phyloP scores from a whole-genome alignment of 2,329 filamentous ascomycete species.

The Nothophaeocryptopus gaeumannii region DNA sequence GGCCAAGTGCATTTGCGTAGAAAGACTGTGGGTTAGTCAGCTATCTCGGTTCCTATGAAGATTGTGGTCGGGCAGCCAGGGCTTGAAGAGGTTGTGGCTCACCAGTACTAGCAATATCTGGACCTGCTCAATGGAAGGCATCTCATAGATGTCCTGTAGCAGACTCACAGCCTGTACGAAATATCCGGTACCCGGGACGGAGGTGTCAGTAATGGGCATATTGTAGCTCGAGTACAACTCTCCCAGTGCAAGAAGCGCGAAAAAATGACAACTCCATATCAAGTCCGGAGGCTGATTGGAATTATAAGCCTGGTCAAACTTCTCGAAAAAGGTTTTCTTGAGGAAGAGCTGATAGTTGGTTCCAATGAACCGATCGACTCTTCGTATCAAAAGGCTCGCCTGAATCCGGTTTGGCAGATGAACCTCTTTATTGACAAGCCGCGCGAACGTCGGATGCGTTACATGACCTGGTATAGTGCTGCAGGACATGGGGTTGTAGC shows the following conservation, averaged over 20 bases:
- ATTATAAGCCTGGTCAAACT: slow-evolving; percentile 41
- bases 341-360: slow-evolving; percentile 45
- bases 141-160: slow-evolving; percentile 42
- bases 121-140: slow-evolving; percentile 46
- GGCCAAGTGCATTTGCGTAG: slow-evolving; percentile 47
- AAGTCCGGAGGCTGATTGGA: slow-evolving; percentile 35
- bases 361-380: slow-evolving; percentile 34
- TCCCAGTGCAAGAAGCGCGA: slow-evolving; percentile 47
- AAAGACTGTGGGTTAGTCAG: slow-evolving; percentile 38
- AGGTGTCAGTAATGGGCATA: slow-evolving; percentile 29
- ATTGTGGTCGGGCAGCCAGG: no score
- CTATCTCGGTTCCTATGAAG: no score
- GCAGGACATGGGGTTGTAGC: slow-evolving; percentile 8
- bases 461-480: slow-evolving; percentile 23
- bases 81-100: slow-evolving; percentile 22
- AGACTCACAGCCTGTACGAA: slow-evolving; percentile 43
- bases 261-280: slow-evolving; percentile 43
- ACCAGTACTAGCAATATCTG: slow-evolving; percentile 48
- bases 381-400: slow-evolving; percentile 24
- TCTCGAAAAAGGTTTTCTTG: slow-evolving; percentile 39
- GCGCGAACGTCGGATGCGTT: slow-evolving; percentile 18
- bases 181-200: slow-evolving; percentile 46
- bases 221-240: slow-evolving; percentile 46
- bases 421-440: slow-evolving; percentile 17
- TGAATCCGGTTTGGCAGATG: slow-evolving; percentile 28